phyloP scores from a whole-genome alignment of 2,329 filamentous ascomycete species.

The Zymoseptoria crescenta region DNA sequence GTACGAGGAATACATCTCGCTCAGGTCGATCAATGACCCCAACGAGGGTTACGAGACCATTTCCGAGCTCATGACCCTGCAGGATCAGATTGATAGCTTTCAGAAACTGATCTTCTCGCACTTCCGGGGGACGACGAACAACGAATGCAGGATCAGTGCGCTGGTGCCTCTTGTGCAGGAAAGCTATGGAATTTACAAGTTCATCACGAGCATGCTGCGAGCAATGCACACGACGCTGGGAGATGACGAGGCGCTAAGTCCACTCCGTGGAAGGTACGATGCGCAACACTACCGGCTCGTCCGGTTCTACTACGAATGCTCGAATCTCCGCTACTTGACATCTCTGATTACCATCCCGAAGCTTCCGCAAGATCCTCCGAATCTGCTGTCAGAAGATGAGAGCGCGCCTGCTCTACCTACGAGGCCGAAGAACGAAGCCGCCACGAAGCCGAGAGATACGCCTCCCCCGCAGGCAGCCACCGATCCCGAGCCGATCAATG shows the following conservation, averaged over 20 bases:
- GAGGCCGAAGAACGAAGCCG: slow-evolving; percentile 57
- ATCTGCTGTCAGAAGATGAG: slow-evolving; percentile 70
- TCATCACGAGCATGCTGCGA: slow-evolving; percentile 97
- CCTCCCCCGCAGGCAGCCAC: slow-evolving; percentile 59
- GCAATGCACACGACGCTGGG: slow-evolving; percentile 90
- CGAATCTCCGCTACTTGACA: slow-evolving; percentile 91
- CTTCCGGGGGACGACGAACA: slow-evolving; percentile 84
- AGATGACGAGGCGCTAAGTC: slow-evolving; percentile 85
- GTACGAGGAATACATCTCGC: slow-evolving; percentile 96
- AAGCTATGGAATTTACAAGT: slow-evolving; percentile 99
- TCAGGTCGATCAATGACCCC: slow-evolving; percentile 97
- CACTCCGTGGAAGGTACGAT: slow-evolving; percentile 80
- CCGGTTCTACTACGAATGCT: slow-evolving; percentile 99
- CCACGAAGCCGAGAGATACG: slow-evolving; percentile 63
- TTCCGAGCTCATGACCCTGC: slow-evolving; percentile 87
- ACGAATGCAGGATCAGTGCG: slow-evolving; percentile 92
- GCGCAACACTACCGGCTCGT: slow-evolving; percentile 94
- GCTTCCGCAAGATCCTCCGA: slow-evolving; percentile 87
- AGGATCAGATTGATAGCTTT: slow-evolving; percentile 97
- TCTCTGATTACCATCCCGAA: slow-evolving; percentile 95
- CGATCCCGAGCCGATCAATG: slow-evolving; percentile 89
- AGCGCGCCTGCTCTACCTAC: slow-evolving; percentile 74
- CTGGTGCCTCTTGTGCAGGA: slow-evolving; percentile 91
- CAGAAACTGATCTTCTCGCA: slow-evolving; percentile 98
- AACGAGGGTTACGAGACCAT: slow-evolving; percentile 98